These are phyloP conservation scores for Sanghuangporus sanghuang DNA, from an alignment of 1,284 basidiomycete species.

Conservation along the genomic window DNA sequence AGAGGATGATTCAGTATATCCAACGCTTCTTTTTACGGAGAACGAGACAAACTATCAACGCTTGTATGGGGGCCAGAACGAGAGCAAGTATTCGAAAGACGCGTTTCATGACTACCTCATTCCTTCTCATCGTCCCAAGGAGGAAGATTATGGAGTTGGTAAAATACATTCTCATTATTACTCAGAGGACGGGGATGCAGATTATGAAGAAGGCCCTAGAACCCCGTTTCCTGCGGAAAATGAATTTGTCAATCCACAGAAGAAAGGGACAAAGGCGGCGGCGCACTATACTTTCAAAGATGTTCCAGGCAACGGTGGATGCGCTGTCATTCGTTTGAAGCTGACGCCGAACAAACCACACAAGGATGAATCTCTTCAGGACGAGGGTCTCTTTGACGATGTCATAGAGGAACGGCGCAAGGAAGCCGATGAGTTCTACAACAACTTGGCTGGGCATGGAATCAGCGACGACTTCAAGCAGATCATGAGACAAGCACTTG, in stretches of 20 bases:
- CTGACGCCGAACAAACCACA: constrained; percentile 75
- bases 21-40: constrained; percentile 88
- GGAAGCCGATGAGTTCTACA: constrained; percentile 97
- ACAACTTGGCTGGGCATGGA: constrained; percentile 70
- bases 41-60: constrained; percentile 96
- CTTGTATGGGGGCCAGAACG: constrained; percentile 85
- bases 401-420: constrained; percentile 82
- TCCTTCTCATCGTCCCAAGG: constrained; percentile 69
- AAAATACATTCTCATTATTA: constrained; percentile 47
- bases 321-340: constrained; percentile 93
- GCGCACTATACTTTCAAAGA: constrained; percentile 87
- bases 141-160: constrained; percentile 26
- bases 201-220: constrained; percentile 42
- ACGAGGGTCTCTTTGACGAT: constrained; percentile 89
- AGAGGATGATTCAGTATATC: constrained; percentile 62
- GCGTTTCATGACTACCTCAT: constrained; percentile 99
- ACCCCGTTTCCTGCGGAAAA: constrained; percentile 43
- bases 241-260: constrained; percentile 80
- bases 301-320: constrained; percentile 89
- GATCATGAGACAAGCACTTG: constrained; percentile 95
- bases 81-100: constrained; percentile 86
- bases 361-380: constrained; percentile 76
- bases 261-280: constrained; percentile 87
- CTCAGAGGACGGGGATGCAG: constrained; percentile 29
- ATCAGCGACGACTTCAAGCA: constrained; percentile 91